Percentiles rank a stretch among this genome's conserved stretches.
phyloP scores from a whole-genome alignment of 495 filamentous ascomycete species.

The Aspergillus sclerotioniger region DNA sequence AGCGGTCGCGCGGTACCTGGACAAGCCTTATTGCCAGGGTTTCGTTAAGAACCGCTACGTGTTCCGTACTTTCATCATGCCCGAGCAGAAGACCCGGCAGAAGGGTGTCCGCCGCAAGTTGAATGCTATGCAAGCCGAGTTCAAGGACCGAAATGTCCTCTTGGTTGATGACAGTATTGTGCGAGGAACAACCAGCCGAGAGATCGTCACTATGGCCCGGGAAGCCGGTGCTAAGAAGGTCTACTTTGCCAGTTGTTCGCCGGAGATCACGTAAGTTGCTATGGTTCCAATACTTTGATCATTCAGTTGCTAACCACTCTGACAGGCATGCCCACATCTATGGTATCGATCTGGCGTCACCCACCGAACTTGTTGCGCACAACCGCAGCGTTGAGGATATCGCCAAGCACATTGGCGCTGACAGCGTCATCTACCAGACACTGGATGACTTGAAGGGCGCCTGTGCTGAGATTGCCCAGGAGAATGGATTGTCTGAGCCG shows the following conservation, averaged over 20 bases:
- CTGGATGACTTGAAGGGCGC: slow-evolving; percentile 80
- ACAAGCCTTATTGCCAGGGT: slow-evolving; percentile 78
- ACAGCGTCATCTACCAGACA: slow-evolving; percentile 86
- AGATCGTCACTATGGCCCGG: slow-evolving; percentile 91
- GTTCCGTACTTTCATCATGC: slow-evolving; percentile 95
- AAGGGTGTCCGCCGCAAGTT: slow-evolving; percentile 60
- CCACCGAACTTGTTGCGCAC: slow-evolving; percentile 80
- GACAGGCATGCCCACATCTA: slow-evolving; percentile 67
- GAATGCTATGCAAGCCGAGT: slow-evolving; percentile 84
- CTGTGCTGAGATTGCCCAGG: slow-evolving; percentile 65
- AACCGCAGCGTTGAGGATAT: slow-evolving; percentile 66
- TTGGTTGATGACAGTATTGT: slow-evolving; percentile 94
- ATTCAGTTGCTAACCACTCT: slow-evolving; percentile 21
- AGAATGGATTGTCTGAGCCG: slow-evolving; percentile 51
- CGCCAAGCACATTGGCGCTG: slow-evolving; percentile 82
- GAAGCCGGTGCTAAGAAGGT: slow-evolving; percentile 90
- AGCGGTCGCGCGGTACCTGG: slow-evolving; percentile 70
- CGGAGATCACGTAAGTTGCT: slow-evolving; percentile 65
- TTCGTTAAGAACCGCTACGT: slow-evolving; percentile 97
- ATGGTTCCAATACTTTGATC: background rate
- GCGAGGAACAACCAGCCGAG: slow-evolving; percentile 83
- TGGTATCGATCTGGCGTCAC: slow-evolving; percentile 86
- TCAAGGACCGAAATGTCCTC: slow-evolving; percentile 77
- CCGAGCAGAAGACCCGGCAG: slow-evolving; percentile 78
- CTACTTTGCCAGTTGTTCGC: slow-evolving; percentile 84